Base-by-base conservation (phyloP, 129 eudicot species). In the Lactuca sativa region DNA sequence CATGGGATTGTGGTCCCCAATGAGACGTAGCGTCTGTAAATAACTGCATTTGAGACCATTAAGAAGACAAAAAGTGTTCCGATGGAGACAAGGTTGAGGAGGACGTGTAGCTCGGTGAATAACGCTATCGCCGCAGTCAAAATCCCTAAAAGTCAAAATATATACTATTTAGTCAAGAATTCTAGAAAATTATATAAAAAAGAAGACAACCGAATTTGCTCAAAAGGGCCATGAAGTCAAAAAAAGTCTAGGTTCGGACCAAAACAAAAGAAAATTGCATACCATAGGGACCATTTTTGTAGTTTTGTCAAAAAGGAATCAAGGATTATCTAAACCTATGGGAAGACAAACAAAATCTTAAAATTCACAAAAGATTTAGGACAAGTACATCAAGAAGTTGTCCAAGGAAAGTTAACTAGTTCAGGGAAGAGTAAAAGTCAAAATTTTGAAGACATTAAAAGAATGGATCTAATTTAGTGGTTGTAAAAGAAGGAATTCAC, bases 11-110 rank as follows among this genome's bases (percentile, higher is more conserved):
- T 77, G 9, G 90, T 83, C 56, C 82, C 96, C 7, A 79, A 59
- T 4, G 83, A 38, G 5, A 89, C 95, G 17, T 92, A 92, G 3
- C 98, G 96, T 48, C 90, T 79, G 73, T 83, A 92, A 9, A 92
- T 87, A 32, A 92, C 96, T 0, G 98, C 98, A 71, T 86, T 92
- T 8, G 98, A 92, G n/a, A 92, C 98, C 98, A 92, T 86, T 66
- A 84, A 79, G 84, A 92, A 92, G 9, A 92, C 96, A 68, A 92
- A 89, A 31, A 92, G 96, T 0, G 98, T 86, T 37, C 98, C 98
- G 4, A 92, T 92, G 8, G 98, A 84, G 14, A 92, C 95, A 0
- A 92, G 91, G 78, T 86, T 85, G 31, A 92, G 86, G 12, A 92
- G 95, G 80, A 92, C 87, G 48, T 80, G 51, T 80, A 92, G 78